These are phyloP conservation scores for Monilinia laxa DNA, from an alignment of 2,329 filamentous ascomycete species.

Conservation along the genomic window DNA sequence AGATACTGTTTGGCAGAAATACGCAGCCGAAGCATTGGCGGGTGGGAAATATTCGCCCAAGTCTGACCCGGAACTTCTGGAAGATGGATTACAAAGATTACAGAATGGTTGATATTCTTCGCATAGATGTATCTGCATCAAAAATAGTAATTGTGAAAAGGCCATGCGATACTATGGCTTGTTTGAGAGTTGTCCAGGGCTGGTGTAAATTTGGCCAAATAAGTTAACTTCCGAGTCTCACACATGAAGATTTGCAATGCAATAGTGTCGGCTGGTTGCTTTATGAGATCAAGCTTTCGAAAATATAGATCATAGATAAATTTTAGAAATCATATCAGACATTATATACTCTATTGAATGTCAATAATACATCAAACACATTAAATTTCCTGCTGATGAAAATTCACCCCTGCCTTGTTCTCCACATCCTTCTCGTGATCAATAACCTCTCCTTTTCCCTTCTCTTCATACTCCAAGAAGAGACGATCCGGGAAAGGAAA, in stretches of 20 bases:
- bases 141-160: slow-evolving; percentile 44
- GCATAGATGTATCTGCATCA: slow-evolving; percentile 45
- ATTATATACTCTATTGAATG: neutral
- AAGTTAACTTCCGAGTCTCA: too few relatives aligned
- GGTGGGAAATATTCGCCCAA: slow-evolving; percentile 42
- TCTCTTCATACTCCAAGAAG: slow-evolving; percentile 17
- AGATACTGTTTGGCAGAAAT: slow-evolving; percentile 44
- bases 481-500: slow-evolving; percentile 27
- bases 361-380: neutral
- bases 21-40: slow-evolving; percentile 43
- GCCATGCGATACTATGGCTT: too few relatives aligned
- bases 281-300: neutral
- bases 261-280: neutral
- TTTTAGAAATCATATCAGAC: neutral
- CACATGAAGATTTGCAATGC: too few relatives aligned
- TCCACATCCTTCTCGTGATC: slow-evolving; percentile 4
- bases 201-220: too few relatives aligned
- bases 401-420: slow-evolving; percentile 8
- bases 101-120: slow-evolving; percentile 45
- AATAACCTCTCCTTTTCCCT: neutral
- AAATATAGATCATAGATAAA: neutral
- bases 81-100: slow-evolving; percentile 45
- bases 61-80: slow-evolving; percentile 44
- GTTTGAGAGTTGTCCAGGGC: too few relatives aligned
- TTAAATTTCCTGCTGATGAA: slow-evolving; percentile 8